Percentiles rank a stretch among this genome's conserved stretches.
Conservation (phyloP, 2,329 filamentous ascomycete species). For the Cercospora sp. region DNA sequence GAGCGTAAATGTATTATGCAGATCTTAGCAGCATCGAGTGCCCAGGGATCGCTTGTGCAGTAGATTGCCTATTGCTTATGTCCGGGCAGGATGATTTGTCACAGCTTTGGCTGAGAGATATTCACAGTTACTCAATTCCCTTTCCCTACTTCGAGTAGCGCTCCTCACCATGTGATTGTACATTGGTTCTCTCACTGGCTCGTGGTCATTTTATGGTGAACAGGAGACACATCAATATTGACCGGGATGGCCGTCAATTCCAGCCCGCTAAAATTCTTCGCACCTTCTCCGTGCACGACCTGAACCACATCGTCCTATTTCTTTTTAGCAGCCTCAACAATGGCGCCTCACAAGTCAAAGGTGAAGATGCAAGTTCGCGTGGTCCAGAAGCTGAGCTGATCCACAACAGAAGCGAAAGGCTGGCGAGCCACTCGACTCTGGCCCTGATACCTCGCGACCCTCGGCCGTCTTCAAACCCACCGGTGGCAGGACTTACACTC, state of each 20-base stretch:
- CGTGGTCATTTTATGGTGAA: neutral
- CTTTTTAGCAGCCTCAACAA: neutral
- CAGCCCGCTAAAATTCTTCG: neutral
- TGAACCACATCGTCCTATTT: neutral
- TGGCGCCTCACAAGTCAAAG: constrained; percentile 28
- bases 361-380: neutral
- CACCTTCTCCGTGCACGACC: neutral
- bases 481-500: constrained; percentile 66
- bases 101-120: neutral
- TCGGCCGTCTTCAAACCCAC: constrained; percentile 67
- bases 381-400: neutral
- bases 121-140: neutral
- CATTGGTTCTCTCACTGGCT: neutral
- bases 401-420: constrained; percentile 26
- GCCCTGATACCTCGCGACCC: constrained; percentile 63
- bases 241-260: neutral
- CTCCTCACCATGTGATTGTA: neutral
- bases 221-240: neutral
- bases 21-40: no score
- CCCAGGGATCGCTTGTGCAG: neutral
- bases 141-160: neutral
- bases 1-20: no score
- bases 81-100: neutral
- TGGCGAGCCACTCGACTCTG: constrained; percentile 9
- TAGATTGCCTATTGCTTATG: neutral